Evolutionary conservation across 371 early-diverging fungal species (phyloP).

Genomic region (Catenaria anguillulae): DNA sequence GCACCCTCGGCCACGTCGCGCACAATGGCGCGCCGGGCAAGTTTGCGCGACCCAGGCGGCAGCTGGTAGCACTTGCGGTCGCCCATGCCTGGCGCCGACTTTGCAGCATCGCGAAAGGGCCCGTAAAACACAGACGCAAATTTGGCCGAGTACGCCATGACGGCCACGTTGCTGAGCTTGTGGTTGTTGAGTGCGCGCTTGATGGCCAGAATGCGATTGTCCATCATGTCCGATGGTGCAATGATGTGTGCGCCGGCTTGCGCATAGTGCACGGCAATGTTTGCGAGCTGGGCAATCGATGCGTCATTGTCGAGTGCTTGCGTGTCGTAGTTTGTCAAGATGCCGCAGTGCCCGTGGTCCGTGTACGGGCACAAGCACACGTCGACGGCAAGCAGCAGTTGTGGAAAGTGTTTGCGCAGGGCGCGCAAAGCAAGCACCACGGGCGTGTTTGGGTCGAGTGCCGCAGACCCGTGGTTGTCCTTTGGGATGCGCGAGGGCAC

Average conservation of each 20-base stretch:
- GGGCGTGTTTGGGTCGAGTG: constrained; percentile 76
- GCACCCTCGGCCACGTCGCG: constrained; percentile 90
- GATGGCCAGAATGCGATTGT: constrained; percentile 82
- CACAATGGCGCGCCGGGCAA: constrained; percentile 73
- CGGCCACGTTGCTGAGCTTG: constrained; percentile 37
- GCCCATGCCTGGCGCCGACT: constrained; percentile 78
- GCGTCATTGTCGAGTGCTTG: constrained; percentile 65
- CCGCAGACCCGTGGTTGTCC: constrained; percentile 46
- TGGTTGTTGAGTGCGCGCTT: constrained; percentile 62
- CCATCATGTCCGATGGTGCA: constrained; percentile 97
- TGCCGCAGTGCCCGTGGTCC: constrained; percentile 87
- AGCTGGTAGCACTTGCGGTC: constrained; percentile 91
- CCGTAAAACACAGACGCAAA: constrained; percentile 90
- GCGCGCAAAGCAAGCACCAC: constrained; percentile 68
- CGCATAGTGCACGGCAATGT: constrained; percentile 76
- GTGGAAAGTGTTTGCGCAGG: constrained; percentile 60
- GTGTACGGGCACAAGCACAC: constrained; percentile 96
- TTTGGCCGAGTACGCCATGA: constrained; percentile 91
- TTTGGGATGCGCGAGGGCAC: constrained; percentile 61
- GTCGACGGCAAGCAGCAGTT: constrained; percentile 77
- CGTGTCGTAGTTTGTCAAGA: constrained; percentile 59
- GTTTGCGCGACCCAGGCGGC: constrained; percentile 70
- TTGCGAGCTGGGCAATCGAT: constrained; percentile 62
- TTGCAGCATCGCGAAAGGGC: constrained; percentile 91
- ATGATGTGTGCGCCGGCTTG: constrained; percentile 72